A percentile compares a stretch with the other conserved stretches of the same genome.
These are phyloP conservation scores for Oemleria cerasiformis DNA, from an alignment of 306 rosid species.

Conservation along the genomic window DNA sequence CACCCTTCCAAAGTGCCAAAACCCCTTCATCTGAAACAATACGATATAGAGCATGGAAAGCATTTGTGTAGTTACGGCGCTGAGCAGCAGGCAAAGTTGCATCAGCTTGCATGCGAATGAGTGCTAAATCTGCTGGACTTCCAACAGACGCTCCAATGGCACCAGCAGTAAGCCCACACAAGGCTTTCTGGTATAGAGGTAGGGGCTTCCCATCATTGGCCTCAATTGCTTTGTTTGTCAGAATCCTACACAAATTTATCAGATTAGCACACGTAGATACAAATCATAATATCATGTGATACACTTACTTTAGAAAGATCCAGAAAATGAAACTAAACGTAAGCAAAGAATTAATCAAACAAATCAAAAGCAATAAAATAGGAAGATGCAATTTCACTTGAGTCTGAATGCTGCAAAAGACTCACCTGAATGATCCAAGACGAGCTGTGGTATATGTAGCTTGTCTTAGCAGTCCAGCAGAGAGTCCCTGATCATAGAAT, in stretches of 20 bases:
- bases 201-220: slow-evolving; percentile 99
- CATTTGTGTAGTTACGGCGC: slow-evolving; percentile 87
- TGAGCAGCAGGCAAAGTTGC: slow-evolving; percentile 88
- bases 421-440: slow-evolving; percentile 93
- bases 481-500: slow-evolving; percentile 67
- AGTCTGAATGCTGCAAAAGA: neutral
- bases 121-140: slow-evolving; percentile 97
- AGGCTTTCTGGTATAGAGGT: slow-evolving; percentile 94
- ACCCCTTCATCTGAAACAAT: slow-evolving; percentile 84
- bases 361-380: neutral
- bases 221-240: slow-evolving; percentile 86
- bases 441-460: slow-evolving; percentile 99
- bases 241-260: slow-evolving; percentile 42
- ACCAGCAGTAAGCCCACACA: slow-evolving; percentile 98
- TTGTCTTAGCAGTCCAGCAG: slow-evolving; percentile 95
- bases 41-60: slow-evolving; percentile 91
- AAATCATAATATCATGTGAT: neutral
- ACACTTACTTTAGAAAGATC: slow-evolving; percentile 7
- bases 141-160: slow-evolving; percentile 95
- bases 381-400: neutral
- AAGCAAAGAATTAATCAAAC: neutral
- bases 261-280: neutral
- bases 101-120: slow-evolving; percentile 98
- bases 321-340: neutral
- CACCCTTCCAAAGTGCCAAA: slow-evolving; percentile 97